These are phyloP conservation scores for Eucalyptus erythrocorys DNA, from an alignment of 345 rosid species.

Conservation along the genomic window DNA sequence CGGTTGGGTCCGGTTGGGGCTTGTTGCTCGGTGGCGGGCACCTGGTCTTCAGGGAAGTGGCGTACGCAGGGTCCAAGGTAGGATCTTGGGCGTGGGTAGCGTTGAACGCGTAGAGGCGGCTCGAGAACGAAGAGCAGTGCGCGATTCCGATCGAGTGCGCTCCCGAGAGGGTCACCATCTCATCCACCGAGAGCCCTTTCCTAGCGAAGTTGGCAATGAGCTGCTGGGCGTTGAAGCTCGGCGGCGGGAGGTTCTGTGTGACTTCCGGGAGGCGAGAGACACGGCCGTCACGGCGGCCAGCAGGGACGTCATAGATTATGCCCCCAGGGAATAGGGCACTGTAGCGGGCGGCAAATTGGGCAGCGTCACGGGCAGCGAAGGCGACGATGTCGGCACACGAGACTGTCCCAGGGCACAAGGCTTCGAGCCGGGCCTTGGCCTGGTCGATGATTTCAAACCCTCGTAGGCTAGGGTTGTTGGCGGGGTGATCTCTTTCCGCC, in stretches of 20 bases:
- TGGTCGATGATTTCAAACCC: constrained; percentile 37
- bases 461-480: constrained; percentile 22
- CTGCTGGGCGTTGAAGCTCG: constrained; percentile 1
- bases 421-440: constrained; percentile 24
- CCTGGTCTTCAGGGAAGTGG: constrained; percentile 12
- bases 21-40: constrained; percentile 8
- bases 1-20: not conserved
- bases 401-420: constrained; percentile 14
- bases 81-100: constrained; percentile 25
- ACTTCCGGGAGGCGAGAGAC: constrained; percentile 12
- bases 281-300: constrained; percentile 35
- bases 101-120: constrained; percentile 20
- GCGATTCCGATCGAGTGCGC: constrained; percentile 34
- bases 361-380: constrained; percentile 31
- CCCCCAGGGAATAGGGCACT: constrained; percentile 7
- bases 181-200: constrained; percentile 25
- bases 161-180: constrained; percentile 42
- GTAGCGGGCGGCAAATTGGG: not conserved
- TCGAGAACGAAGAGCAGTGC: constrained; percentile 24
- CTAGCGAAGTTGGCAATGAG: constrained; percentile 6
- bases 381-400: constrained; percentile 43
- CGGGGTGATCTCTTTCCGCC: constrained; percentile 19
- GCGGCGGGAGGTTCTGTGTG: constrained; percentile 10
- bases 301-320: constrained; percentile 9
- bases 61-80: constrained; percentile 7